Base-by-base conservation (phyloP, 2,329 filamentous ascomycete species). In the Onygenales sp. region DNA sequence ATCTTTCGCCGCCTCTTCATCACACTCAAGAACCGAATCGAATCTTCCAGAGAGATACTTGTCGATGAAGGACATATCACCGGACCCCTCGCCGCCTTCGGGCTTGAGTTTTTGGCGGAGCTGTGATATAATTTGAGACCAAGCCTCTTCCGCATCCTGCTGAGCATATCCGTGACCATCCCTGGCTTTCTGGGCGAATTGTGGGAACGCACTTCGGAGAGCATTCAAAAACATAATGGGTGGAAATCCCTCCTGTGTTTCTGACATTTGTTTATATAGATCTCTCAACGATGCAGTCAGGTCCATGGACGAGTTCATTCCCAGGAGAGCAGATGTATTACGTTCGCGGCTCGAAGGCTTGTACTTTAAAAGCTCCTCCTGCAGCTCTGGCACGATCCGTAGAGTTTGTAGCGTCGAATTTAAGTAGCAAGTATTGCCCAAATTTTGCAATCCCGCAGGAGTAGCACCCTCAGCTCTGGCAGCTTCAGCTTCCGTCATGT, bases 401-500 rank as follows among this genome's bases (percentile, higher is more conserved):
- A 98, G 76, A 3, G 89, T 86, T 70, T 98, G 94, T n/a, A 98
- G 78, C 0, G 92, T 95, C 49, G 93, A 93, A 77, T 98, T 98
- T 65, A 97, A 84, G 69, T 98, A 98, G 76, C 93, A 98, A 3
- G 94, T 98, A 72, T 98, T 98, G 62, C 94, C 93, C 57, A 96
- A 76, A 66, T 98, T 98, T 68, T 87, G 81, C 57, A 98, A 75
- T 46, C 93, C 93, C 54, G 91, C 87, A 1, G 94, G 93, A 45
- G 81, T 92, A 47, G 91, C 91, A 55, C 89, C 90, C 55, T 85
- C 86, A 66, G 86, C 82, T 69, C 84, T 84, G 21, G 93, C 92
- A 51, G 84, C 82, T 70, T 97, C 92, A 33, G 90, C 91, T 68
- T 95, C 91, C 31, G 89, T 94, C 92, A 98, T 96, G 69, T 98